phyloP scores from a whole-genome alignment of 73 alveolate species.

The Paramecium biaurelia region DNA sequence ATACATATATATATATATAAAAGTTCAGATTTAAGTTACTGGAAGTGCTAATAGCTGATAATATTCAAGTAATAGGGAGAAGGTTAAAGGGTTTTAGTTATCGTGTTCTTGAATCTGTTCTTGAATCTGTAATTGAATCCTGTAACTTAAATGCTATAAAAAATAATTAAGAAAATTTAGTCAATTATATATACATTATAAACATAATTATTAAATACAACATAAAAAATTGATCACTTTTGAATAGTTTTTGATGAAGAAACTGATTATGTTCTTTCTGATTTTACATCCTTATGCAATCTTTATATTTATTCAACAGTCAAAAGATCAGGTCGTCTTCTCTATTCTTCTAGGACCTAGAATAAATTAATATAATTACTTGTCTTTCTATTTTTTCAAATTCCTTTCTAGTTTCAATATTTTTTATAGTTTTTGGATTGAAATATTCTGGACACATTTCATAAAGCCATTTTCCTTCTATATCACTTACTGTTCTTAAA shows the following conservation, averaged over 20 bases:
- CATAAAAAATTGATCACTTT: not conserved
- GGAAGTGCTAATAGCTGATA: no score
- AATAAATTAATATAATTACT: not conserved
- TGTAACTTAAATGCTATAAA: no score
- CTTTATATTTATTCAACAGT: conserved; percentile 19
- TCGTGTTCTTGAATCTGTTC: no score
- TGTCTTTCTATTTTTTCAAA: conserved; percentile 54
- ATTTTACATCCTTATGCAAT: not conserved
- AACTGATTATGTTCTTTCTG: conserved; percentile 7
- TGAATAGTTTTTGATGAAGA: not conserved
- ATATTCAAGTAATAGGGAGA: no score
- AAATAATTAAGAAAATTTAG: not conserved
- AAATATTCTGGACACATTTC: conserved; percentile 96
- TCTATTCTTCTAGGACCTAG: not conserved
- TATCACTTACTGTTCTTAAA: conserved; percentile 94
- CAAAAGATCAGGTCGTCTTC: not conserved
- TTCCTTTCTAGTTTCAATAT: conserved; percentile 56
- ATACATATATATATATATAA: no score
- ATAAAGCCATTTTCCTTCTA: conserved; percentile 96
- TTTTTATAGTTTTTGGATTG: conserved; percentile 75
- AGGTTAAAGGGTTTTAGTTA: no score
- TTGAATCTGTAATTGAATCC: no score
- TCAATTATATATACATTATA: not conserved
- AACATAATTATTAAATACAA: not conserved
- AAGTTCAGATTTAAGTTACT: no score